These are phyloP conservation scores for Backusella circina DNA, from an alignment of 192 early-diverging fungal genomes.

Conservation along the genomic window DNA sequence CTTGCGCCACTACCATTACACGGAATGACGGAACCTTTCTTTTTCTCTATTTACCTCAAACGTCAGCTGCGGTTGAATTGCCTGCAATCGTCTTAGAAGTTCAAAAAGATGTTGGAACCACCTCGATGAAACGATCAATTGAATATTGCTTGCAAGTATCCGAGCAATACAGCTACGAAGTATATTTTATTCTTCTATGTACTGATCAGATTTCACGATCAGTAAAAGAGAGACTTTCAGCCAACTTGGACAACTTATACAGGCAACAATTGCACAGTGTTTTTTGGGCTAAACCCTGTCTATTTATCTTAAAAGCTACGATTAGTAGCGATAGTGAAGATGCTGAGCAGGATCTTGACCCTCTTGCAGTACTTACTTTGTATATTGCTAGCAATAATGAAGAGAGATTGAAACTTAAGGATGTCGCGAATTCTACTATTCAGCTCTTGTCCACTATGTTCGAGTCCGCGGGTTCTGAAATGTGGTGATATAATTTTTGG, in stretches of 20 bases:
- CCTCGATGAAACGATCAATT: not conserved
- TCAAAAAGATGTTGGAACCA: not conserved
- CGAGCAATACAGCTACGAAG: not conserved
- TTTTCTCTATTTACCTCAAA: not conserved
- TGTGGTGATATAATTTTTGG: no score
- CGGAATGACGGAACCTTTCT: not conserved
- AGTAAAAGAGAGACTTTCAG: not conserved
- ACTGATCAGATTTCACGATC: not conserved
- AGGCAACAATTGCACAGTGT: not conserved
- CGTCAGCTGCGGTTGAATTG: not conserved
- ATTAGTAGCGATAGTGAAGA: not conserved
- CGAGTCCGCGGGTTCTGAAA: not conserved
- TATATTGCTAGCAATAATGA: conserved; percentile 2
- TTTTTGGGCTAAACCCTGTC: not conserved
- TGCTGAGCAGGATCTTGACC: not conserved
- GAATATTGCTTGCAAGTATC: not conserved
- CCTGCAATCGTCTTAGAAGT: conserved; percentile 5
- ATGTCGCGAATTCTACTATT: not conserved
- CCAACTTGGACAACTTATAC: not conserved
- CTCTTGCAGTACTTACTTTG: not conserved
- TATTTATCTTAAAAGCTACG: not conserved
- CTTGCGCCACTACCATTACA: not conserved
- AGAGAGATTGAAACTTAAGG: conserved; percentile 5
- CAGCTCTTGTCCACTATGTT: not conserved
- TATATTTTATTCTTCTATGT: conserved; percentile 5